Base-by-base conservation (phyloP, 2,329 filamentous ascomycete genomes). In the Penicillium aurantiogriseum region DNA sequence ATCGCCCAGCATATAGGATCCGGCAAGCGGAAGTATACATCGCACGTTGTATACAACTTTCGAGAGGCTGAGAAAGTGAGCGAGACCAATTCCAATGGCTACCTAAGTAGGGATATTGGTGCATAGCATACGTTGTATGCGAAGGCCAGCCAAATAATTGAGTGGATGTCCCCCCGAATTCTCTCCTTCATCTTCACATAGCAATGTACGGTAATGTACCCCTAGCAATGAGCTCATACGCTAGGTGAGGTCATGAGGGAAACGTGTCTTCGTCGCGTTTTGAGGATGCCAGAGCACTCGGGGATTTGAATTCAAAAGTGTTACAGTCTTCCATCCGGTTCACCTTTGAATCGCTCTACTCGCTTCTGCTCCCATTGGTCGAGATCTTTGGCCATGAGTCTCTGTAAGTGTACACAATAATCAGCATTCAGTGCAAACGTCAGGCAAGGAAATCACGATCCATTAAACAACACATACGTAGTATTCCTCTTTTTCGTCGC, bases 341-440 rank as follows among this genome's bases (percentile, higher is more conserved):
- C 95, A 64, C 94, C 94, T 21, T 90, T 87, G 59, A 97, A 82
- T 71, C 94, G 83, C 79, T 96, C 87, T 11, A 97, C 92, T 52
- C 95, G 86, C 77, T 94, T 95, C 77, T 97, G 94, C 74, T 97
- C 93, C 94, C 94, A 99, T 71, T 91, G 85, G 69, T 99, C 93
- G 60, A 97, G 78, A 71, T 97, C 94, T 75, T 95, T 96, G 33
- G 90, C 90, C 66, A 91, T 89, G 39, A 90, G 80, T 77, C 87
- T 85, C 90, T 94, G 74, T 56, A 38, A 27, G 51, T 9, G 49
- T 43, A 52, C 15, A 27, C 25, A 31, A 39, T 50, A 9, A 48
- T 68, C 56, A 70, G 64, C 39, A 38, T 36, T 50, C 23, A 29
- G n/a, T 51, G 33, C 15, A 38, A 44, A 51, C 23, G 36, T 17